phyloP scores from a whole-genome alignment of 768 basidiomycete species.

The Epithele typhae region DNA sequence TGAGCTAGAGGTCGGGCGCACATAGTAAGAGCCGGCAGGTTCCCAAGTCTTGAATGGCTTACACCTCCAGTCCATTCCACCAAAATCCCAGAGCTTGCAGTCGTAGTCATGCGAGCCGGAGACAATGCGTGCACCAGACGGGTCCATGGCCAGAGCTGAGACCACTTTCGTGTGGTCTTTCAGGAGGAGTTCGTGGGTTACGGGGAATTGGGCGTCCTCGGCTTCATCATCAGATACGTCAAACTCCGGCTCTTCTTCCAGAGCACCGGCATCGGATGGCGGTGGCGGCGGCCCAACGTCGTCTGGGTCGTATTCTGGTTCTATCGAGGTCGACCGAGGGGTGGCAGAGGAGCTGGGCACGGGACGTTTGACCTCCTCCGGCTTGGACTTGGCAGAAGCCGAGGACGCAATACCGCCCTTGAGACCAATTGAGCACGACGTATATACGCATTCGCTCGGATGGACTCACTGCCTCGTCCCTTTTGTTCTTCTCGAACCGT shows the following conservation, averaged over 20 bases:
- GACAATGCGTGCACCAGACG: constrained; percentile 86
- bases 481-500: constrained; percentile 76
- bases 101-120: constrained; percentile 98
- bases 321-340: constrained; percentile 12
- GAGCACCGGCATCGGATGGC: background rate
- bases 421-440: background rate
- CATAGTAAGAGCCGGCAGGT: constrained; percentile 89
- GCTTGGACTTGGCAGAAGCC: background rate
- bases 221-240: constrained; percentile 44
- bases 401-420: constrained; percentile 2
- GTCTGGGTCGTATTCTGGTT: constrained; percentile 25
- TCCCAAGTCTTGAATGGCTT: constrained; percentile 98
- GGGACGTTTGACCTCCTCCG: background rate
- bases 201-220: constrained; percentile 67
- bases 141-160: constrained; percentile 87
- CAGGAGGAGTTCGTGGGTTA: constrained; percentile 84
- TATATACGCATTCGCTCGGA: background rate
- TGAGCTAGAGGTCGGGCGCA: constrained; percentile 30
- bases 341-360: background rate
- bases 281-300: constrained; percentile 22
- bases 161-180: constrained; percentile 97
- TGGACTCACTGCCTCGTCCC: constrained; percentile 35
- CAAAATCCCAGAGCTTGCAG: constrained; percentile 98
- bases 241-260: constrained; percentile 28
- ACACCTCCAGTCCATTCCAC: constrained; percentile 88